Evolutionary conservation across 179 eudicot species (phyloP), one percentile per base, ranked within the genome.

Genomic region (Vitellaria paradoxa): DNA sequence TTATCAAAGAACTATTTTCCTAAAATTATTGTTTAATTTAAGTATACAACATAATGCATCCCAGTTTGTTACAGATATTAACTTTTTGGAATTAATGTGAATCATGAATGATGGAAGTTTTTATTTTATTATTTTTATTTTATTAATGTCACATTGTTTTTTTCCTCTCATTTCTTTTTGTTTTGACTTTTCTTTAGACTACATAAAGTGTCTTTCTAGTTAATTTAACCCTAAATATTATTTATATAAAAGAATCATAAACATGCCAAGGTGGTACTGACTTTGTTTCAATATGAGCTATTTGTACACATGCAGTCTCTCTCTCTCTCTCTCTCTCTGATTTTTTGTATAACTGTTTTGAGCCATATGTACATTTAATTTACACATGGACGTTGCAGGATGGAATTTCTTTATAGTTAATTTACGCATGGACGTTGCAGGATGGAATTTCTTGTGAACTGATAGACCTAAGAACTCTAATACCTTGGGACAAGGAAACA

Each of bases 401-500:
- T 20, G 98, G 99, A 14, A 92, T 96, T 55, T 94, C 98, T 52
- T 96, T n/a, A 63, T 71, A 21, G 65, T 72, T 61, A 74, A 49
- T 57, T 72, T 46, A 61, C 65, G n/a, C 70, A 7, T 78, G 11
- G 60, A 10, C 66, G 83, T 76, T 82, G 70, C 90, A 96, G 99
- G 99, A 94, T 20, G 98, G 99, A 14, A 92, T 96, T 55, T 94
- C 98, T 52, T 96, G 99, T 78, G 99, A 96, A 80, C 87, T 96
- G 66, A 91, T 96, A 81, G 99, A 96, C 82, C 88, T 94, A 66
- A 91, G 83, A 87, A 94, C 99, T 68, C 86, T 96, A 50, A 73
- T 96, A 82, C 99, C 99, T 77, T 96, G 99, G 99, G 99, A 96
- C 82, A 92, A 91, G 86, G 97, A 94, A 73, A 94, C 91, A 11